Evolutionary conservation across 179 eudicot genomes (phyloP), one percentile per base, ranked within the genome.

Genomic region (Actinidia arguta): DNA sequence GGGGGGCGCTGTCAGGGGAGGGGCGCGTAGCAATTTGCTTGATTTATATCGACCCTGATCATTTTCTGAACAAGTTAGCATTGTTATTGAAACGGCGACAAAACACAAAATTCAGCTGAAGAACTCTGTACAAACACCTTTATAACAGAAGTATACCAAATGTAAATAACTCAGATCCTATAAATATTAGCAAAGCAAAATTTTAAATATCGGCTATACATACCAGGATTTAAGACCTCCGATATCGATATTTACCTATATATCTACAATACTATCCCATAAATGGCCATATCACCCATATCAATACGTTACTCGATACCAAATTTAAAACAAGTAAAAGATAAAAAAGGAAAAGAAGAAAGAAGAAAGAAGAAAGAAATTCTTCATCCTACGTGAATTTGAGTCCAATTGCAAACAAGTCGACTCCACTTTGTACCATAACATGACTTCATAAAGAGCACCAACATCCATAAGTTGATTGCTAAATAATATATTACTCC

Each of bases 1-100:
- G n/a, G n/a, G n/a, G n/a, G n/a, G n/a, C n/a, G n/a, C n/a, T n/a
- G n/a, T n/a, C n/a, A n/a, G n/a, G n/a, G n/a, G n/a, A n/a, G n/a
- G n/a, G n/a, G n/a, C n/a, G n/a, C n/a, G n/a, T n/a, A n/a, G n/a
- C n/a, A n/a, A n/a, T n/a, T n/a, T n/a, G n/a, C n/a, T 97, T 68
- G 99, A 95, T 89, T 95, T 97, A 86, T 97, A 97, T 83, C 95
- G 99, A 58, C 99, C 99, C 99, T 97, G 97, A 79, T 64, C 72
- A 86, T 77, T 73, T 31, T 36, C 58, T 54, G 55, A 73, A 54
- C 82, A 63, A 75, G 76, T 81, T 18, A 89, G 54, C 76, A 17
- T 24, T 56, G 71, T 87, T 27, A 86, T 73, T 73, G 54, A 74
- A 66, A 73, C 51, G 48, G 63, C 39, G n/a, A 72, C n/a, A 50